A percentile compares a stretch with the other conserved stretches of the same genome.
These are phyloP conservation scores for Pestalotiopsis sp. DNA, from an alignment of 2,329 filamentous ascomycete genomes.

Conservation along the genomic window DNA sequence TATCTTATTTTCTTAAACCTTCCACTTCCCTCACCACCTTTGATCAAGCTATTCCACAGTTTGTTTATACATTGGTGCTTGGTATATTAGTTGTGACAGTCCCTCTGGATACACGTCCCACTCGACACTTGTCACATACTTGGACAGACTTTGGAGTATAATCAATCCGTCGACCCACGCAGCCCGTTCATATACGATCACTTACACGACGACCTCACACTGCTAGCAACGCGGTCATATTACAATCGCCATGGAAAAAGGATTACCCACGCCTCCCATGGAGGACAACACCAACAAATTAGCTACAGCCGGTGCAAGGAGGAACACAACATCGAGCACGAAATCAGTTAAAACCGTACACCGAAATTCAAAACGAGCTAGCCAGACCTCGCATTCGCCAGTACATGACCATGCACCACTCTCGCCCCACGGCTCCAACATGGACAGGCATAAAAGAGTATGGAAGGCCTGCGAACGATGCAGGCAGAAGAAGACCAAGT, in stretches of 20 bases:
- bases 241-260: constrained; percentile 48
- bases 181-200: constrained; percentile 11
- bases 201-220: constrained; percentile 16
- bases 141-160: background rate
- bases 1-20: background rate
- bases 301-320: constrained; percentile 22
- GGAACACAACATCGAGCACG: constrained; percentile 37
- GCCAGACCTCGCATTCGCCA: constrained; percentile 37
- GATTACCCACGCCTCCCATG: constrained; percentile 55
- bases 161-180: constrained; percentile 2
- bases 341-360: constrained; percentile 54
- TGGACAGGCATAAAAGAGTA: constrained; percentile 65
- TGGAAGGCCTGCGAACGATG: constrained; percentile 70
- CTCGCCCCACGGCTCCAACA: constrained; percentile 36
- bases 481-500: constrained; percentile 73
- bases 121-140: background rate
- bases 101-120: background rate
- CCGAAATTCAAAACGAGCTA: constrained; percentile 53
- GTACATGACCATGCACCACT: constrained; percentile 42
- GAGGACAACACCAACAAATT: constrained; percentile 35
- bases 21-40: background rate
- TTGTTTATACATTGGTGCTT: background rate
- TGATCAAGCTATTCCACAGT: background rate
- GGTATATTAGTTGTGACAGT: background rate
- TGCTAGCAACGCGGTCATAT: background rate